A percentile compares a stretch with the other conserved stretches of the same genome.
Conservation (phyloP, 192 early-diverging fungal species). For the Coemansia sp. region DNA sequence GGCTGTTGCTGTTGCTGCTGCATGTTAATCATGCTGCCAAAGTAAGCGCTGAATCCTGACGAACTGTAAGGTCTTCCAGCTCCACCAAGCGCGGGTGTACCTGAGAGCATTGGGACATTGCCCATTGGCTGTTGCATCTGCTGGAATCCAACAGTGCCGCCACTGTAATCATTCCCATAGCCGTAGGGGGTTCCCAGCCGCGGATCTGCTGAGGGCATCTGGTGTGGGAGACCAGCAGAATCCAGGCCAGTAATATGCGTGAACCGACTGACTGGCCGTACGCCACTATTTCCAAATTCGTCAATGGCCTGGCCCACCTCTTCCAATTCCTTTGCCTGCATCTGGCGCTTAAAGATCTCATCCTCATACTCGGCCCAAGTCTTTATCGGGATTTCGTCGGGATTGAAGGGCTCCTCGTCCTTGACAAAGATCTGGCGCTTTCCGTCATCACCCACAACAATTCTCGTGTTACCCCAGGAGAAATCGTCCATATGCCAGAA, state of each 20-base stretch:
- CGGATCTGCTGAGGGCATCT: not conserved
- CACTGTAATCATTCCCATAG: too few relatives aligned
- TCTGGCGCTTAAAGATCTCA: constrained; percentile 22
- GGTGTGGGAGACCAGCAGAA: not conserved
- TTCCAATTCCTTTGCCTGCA: constrained; percentile 21
- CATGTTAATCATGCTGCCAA: constrained; percentile 20
- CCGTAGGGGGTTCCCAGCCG: not conserved
- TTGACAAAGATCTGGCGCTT: constrained; percentile 64
- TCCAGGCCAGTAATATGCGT: constrained; percentile 12
- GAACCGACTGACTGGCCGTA: constrained; percentile 33
- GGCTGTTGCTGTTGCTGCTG: constrained; percentile 8
- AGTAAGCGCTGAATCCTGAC: constrained; percentile 23
- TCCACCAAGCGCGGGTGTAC: not conserved
- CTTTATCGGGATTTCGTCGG: constrained; percentile 78
- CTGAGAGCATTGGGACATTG: too few relatives aligned
- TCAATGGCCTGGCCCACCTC: constrained; percentile 39
- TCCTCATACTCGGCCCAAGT: constrained; percentile 88
- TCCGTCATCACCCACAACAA: constrained; percentile 70
- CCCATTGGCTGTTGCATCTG: too few relatives aligned
- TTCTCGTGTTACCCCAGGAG: constrained; percentile 95
- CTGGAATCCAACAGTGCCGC: too few relatives aligned
- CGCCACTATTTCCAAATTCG: constrained; percentile 29
- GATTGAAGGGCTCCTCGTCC: constrained; percentile 83
- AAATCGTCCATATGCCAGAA: constrained; percentile 99
- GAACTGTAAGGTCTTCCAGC: constrained; percentile 20